Evolutionary conservation across 2,329 filamentous ascomycete species (phyloP).

Genomic region (Exserohilum turcica): DNA sequence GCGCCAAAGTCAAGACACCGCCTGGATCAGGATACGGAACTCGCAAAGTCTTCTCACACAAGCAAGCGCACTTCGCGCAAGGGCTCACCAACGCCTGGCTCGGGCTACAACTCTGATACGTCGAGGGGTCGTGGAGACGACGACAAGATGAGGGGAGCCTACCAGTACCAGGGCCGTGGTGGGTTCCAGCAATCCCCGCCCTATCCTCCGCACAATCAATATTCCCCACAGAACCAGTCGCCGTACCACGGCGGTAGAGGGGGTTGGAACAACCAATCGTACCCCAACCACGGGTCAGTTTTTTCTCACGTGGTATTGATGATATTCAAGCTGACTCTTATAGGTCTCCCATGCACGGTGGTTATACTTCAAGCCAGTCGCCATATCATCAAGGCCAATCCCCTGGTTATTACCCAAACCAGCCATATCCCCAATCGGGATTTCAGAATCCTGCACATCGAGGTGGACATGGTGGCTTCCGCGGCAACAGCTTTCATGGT

Average conservation of each 20-base stretch:
- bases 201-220: constrained; percentile 62
- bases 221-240: constrained; percentile 66
- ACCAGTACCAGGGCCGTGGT: constrained; percentile 45
- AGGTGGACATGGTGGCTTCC: constrained; percentile 60
- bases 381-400: constrained; percentile 56
- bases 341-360: constrained; percentile 58
- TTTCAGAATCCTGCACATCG: constrained; percentile 56
- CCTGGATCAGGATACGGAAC: constrained; percentile 24
- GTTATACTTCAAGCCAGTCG: constrained; percentile 62
- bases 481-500: constrained; percentile 58
- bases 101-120: constrained; percentile 40
- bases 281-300: constrained; percentile 58
- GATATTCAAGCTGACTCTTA: constrained; percentile 31
- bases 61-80: constrained; percentile 28
- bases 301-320: neutral
- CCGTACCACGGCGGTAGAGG: constrained; percentile 63
- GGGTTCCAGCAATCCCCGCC: constrained; percentile 64
- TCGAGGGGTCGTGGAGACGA: constrained; percentile 34
- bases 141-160: constrained; percentile 45
- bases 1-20: constrained; percentile 19
- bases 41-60: constrained; percentile 16
- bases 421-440: constrained; percentile 61
- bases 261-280: constrained; percentile 55
- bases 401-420: constrained; percentile 57
- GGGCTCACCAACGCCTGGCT: constrained; percentile 35